These are phyloP conservation scores for Plasmodium yoelii DNA, from an alignment of 169 alveolate genomes.

Conservation along the genomic window DNA sequence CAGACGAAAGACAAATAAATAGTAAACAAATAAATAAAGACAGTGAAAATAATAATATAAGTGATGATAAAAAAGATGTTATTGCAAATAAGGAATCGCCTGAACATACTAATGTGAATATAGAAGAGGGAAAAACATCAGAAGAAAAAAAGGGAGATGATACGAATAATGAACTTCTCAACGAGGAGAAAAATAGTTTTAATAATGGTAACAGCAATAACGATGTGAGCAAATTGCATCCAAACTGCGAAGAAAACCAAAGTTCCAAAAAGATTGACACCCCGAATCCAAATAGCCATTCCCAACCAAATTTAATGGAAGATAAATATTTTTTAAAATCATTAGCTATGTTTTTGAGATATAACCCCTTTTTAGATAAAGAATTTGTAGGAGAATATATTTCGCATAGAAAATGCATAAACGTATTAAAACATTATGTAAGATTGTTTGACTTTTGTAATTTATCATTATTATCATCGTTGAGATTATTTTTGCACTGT, in stretches of 20 bases:
- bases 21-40: not conserved
- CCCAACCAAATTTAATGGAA: slow-evolving; percentile 75
- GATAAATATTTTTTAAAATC: slow-evolving; percentile 77
- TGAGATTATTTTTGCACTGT: slow-evolving; percentile 87
- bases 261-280: not conserved
- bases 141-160: not conserved
- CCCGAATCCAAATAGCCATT: not conserved
- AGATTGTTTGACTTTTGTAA: slow-evolving; percentile 86
- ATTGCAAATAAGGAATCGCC: not conserved
- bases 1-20: not conserved
- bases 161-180: slow-evolving; percentile 4
- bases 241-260: not conserved
- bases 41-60: slow-evolving; percentile 7
- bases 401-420: slow-evolving; percentile 82
- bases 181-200: slow-evolving; percentile 22
- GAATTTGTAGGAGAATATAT: slow-evolving; percentile 87
- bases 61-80: slow-evolving; percentile 12
- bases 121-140: not conserved
- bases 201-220: slow-evolving; percentile 2
- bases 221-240: slow-evolving; percentile 2
- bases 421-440: slow-evolving; percentile 85
- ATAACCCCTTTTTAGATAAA: slow-evolving; percentile 80
- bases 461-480: slow-evolving; percentile 88
- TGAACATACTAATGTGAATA: slow-evolving; percentile 3
- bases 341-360: slow-evolving; percentile 81